Conservation (phyloP, 1,139 yeast species). For the Hansenula anomala region DNA sequence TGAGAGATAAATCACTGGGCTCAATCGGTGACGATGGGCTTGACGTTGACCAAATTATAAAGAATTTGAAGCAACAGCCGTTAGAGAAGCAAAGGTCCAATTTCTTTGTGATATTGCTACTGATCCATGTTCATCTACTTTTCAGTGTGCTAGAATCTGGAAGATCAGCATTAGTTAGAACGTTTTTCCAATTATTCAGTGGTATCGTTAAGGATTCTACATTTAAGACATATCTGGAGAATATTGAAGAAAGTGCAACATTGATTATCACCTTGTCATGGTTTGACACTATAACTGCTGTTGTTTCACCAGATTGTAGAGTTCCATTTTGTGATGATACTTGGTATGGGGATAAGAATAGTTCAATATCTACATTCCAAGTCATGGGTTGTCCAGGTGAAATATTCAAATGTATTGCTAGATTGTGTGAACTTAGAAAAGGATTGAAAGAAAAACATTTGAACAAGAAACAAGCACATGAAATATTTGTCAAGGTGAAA, state of each 20-base stretch:
- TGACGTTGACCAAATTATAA: constrained; percentile 28
- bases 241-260: constrained; percentile 41
- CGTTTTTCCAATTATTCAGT: constrained; percentile 43
- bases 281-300: constrained; percentile 52
- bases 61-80: constrained; percentile 29
- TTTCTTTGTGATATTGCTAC: constrained; percentile 43
- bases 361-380: constrained; percentile 39
- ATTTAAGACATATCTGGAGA: constrained; percentile 29
- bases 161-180: constrained; percentile 42
- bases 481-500: constrained; percentile 28
- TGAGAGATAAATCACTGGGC: constrained; percentile 20
- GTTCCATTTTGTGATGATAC: constrained; percentile 44
- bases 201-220: constrained; percentile 39
- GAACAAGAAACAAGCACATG: constrained; percentile 11
- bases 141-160: constrained; percentile 51
- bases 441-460: constrained; percentile 22
- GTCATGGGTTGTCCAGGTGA: constrained; percentile 60
- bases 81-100: constrained; percentile 34
- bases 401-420: constrained; percentile 39
- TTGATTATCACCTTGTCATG: constrained; percentile 46
- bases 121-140: constrained; percentile 46
- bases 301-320: constrained; percentile 51
- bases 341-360: constrained; percentile 44
- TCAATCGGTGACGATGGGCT: constrained; percentile 15
- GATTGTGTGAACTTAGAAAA: constrained; percentile 37